Conservation (phyloP, 2,329 filamentous ascomycete species). For the Exophiala bonariae region DNA sequence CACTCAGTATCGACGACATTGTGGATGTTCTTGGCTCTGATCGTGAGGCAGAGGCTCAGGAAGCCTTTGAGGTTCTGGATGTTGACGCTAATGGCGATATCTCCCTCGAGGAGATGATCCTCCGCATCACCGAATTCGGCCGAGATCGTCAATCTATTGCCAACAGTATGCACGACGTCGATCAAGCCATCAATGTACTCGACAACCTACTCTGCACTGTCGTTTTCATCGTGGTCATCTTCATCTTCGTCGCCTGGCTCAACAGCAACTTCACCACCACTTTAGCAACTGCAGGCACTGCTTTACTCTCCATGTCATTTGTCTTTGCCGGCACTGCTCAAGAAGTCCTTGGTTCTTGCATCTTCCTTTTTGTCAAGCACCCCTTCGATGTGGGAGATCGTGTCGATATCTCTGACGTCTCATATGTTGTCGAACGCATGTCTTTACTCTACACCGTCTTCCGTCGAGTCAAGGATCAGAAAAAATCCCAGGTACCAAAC, state of each 20-base stretch:
- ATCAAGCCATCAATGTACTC: constrained; percentile 87
- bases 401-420: constrained; percentile 70
- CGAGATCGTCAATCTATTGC: constrained; percentile 84
- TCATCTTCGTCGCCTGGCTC: constrained; percentile 89
- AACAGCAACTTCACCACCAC: constrained; percentile 82
- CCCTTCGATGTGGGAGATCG: constrained; percentile 95
- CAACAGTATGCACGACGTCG: constrained; percentile 95
- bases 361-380: constrained; percentile 98
- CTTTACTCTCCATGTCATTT: constrained; percentile 92
- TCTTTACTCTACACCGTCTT: constrained; percentile 93
- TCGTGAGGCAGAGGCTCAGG: constrained; percentile 75
- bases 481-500: constrained; percentile 81
- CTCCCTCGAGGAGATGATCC: constrained; percentile 90
- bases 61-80: constrained; percentile 80
- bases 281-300: constrained; percentile 84
- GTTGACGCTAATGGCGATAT: constrained; percentile 90
- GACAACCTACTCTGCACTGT: constrained; percentile 82
- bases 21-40: constrained; percentile 79
- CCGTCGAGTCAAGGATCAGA: constrained; percentile 76
- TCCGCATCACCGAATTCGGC: constrained; percentile 80
- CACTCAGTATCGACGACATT: constrained; percentile 77
- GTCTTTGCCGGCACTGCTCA: constrained; percentile 89
- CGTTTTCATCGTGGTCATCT: constrained; percentile 75
- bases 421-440: constrained; percentile 87
- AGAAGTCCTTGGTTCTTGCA: constrained; percentile 96